Percentiles rank a stretch among this genome's conserved stretches.
phyloP scores from a whole-genome alignment of 352 stramenopile genomes.

The Elongisporangium prolatum region DNA sequence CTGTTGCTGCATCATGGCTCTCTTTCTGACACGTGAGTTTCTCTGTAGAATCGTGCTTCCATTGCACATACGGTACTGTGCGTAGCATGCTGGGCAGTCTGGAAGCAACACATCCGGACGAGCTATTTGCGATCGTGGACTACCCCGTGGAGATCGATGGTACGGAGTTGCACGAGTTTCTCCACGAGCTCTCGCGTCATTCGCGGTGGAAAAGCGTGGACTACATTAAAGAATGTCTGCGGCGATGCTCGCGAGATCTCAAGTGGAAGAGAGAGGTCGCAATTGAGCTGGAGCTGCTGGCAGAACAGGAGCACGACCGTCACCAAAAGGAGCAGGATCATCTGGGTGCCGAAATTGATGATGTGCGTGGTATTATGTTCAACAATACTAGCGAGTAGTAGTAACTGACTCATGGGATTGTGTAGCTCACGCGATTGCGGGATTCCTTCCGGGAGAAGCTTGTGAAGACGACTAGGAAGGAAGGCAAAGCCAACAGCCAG shows the following conservation, averaged over 20 bases:
- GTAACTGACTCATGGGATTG: constrained; percentile 1
- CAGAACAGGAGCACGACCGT: constrained; percentile 50
- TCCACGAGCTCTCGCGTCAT: constrained; percentile 42
- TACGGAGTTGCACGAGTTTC: constrained; percentile 58
- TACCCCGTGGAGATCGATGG: constrained; percentile 64
- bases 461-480: constrained; percentile 17
- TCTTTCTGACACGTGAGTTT: not conserved
- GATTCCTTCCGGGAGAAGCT: constrained; percentile 71
- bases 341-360: constrained; percentile 74
- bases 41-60: constrained; percentile 48
- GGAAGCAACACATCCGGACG: constrained; percentile 40
- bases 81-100: constrained; percentile 43
- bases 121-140: constrained; percentile 67
- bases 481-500: constrained; percentile 18
- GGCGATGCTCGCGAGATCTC: constrained; percentile 68
- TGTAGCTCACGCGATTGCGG: constrained; percentile 48
- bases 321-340: constrained; percentile 39
- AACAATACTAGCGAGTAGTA: not conserved
- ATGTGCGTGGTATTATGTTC: constrained; percentile 19
- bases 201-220: constrained; percentile 81
- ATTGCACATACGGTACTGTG: constrained; percentile 60
- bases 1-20: not conserved
- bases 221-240: constrained; percentile 75
- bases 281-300: constrained; percentile 63
- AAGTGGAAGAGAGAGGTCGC: constrained; percentile 77